Evolutionary conservation across 2,329 filamentous ascomycete species (phyloP), one percentile per base, ranked within the genome.

Genomic region (Tympanopsis confertula): DNA sequence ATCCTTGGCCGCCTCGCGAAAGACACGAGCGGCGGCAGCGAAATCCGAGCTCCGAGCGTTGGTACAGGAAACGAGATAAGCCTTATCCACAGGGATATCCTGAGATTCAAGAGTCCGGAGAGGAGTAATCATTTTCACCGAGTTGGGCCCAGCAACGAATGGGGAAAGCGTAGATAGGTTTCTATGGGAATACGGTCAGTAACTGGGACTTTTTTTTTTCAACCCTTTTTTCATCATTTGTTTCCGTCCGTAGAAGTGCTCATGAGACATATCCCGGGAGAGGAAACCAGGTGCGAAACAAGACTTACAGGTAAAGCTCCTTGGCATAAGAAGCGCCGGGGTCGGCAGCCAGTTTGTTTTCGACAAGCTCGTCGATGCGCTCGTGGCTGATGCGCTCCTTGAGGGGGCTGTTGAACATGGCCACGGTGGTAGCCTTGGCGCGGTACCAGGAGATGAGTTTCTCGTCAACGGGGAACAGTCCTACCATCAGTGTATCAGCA

Each of bases 21-120:
- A 94, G 2, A 96, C 88, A 35, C 72, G 74, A 1, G 87, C 88
- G 1, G 89, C 89, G 0, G 82, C 78, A 0, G 77, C 78, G 13
- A 96, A 66, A 55, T 96, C 89, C 0, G 84, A 87, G 7, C 78
- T 73, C 36, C 89, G 70, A 0, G 76, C 80, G 61, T 95, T 95
- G 4, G 89, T 96, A 65, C 89, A 96, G 0, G 81, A 87, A 0
- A 95, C 81, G 0, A 95, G 66, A 55, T 94, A 95, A 0, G 85
- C 87, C 53, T 83, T 86, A 63, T 95, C 63, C 17, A 96, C 59
- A 36, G 74, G 70, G 55, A 96, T 94, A 45, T 83, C 62, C 52
- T 89, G 67, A 0, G 71, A 53, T 48, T 82, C 81, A 1, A 96
- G 72, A 20, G 89, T 76, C 4, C 66, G 61, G 1, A 96, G 58